Percentiles rank a stretch among this genome's conserved stretches.
These are phyloP conservation scores for Mucor irregularis DNA, from an alignment of 371 early-diverging fungal genomes.

Conservation along the genomic window DNA sequence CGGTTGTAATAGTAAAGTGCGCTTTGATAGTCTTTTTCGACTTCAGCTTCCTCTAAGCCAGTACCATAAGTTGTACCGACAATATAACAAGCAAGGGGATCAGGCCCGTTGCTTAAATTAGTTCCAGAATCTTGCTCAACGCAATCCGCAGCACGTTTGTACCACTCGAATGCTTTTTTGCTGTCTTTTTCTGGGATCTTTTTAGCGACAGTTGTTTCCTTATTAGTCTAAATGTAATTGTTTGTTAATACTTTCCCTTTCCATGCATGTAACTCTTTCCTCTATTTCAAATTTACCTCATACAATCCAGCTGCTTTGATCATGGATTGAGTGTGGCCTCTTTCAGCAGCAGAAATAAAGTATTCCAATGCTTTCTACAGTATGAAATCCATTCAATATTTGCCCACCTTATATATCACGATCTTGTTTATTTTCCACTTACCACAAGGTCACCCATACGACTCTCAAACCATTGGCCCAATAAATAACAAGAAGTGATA, in stretches of 20 bases:
- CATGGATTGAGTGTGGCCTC: constrained; percentile 49
- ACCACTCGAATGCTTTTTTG: constrained; percentile 49
- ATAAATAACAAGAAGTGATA: constrained; percentile 48
- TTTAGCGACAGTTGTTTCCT: constrained; percentile 4
- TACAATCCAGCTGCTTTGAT: constrained; percentile 45
- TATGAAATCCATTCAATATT: not conserved
- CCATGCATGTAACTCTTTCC: not conserved
- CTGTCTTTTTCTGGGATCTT: constrained; percentile 31
- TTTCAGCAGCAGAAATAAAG: constrained; percentile 43
- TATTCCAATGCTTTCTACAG: constrained; percentile 43
- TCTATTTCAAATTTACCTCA: constrained; percentile 24
- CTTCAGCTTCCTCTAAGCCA: constrained; percentile 41
- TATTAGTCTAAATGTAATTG: not conserved
- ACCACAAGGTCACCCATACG: constrained; percentile 45
- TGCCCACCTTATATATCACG: not conserved
- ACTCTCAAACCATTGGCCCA: constrained; percentile 47
- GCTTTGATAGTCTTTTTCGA: constrained; percentile 44
- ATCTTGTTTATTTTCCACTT: constrained; percentile 16
- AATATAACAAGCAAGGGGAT: constrained; percentile 46
- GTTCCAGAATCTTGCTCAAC: constrained; percentile 25
- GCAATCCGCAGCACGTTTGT: constrained; percentile 47
- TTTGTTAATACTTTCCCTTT: not conserved
- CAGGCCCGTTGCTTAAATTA: constrained; percentile 37
- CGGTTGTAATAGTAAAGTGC: constrained; percentile 48
- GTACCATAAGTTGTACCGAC: constrained; percentile 48